A percentile compares a stretch with the other conserved stretches of the same genome.
These are phyloP conservation scores for Hygrophila difformis DNA, from an alignment of 257 asterid species.

Conservation along the genomic window DNA sequence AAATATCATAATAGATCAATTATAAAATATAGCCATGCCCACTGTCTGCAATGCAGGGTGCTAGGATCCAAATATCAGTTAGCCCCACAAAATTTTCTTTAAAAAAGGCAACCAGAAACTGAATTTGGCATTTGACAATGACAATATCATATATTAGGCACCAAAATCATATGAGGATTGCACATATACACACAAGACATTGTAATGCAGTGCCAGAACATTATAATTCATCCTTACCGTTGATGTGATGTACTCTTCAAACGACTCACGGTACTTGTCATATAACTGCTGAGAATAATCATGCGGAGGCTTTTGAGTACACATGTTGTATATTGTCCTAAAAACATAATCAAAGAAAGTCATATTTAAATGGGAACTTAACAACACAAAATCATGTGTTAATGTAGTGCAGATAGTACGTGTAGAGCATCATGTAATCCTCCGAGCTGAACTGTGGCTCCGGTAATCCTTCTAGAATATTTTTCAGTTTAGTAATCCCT, in stretches of 20 bases:
- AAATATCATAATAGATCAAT: background rate
- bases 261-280: conserved; percentile 78
- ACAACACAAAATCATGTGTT: conserved; percentile 7
- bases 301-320: conserved; percentile 95
- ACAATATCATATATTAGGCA: too few relatives aligned
- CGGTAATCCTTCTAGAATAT: conserved; percentile 77
- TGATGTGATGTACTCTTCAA: conserved; percentile 63
- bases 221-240: conserved; percentile 40
- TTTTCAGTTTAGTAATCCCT: conserved; percentile 80
- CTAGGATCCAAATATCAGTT: too few relatives aligned
- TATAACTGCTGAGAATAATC: conserved; percentile 95
- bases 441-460: conserved; percentile 91
- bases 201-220: too few relatives aligned
- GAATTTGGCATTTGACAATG: too few relatives aligned
- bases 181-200: too few relatives aligned
- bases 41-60: too few relatives aligned
- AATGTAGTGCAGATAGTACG: conserved; percentile 58
- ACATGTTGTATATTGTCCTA: conserved; percentile 95
- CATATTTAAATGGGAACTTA: conserved; percentile 13
- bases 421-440: conserved; percentile 90
- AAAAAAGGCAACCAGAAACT: too few relatives aligned
- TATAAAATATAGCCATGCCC: too few relatives aligned
- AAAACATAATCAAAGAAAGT: conserved; percentile 20
- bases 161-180: too few relatives aligned
- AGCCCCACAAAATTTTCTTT: too few relatives aligned